Base-by-base conservation (phyloP, 2,329 filamentous ascomycete species). In the Fusarium coffeatum region DNA sequence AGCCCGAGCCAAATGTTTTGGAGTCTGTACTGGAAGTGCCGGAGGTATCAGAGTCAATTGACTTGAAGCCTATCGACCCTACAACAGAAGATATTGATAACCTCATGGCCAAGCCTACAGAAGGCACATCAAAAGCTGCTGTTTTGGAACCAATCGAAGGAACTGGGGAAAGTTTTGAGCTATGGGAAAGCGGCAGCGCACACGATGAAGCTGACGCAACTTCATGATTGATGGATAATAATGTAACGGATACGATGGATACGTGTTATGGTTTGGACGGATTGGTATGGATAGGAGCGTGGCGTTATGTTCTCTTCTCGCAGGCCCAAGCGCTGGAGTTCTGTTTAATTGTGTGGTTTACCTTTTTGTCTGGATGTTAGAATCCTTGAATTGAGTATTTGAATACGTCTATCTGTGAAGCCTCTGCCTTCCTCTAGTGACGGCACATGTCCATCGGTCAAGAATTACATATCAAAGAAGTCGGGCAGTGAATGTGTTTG, bases 101-200 rank as follows among this genome's bases (percentile, higher is more conserved):
- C 27, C 77, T 84, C 55, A 82, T 82, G 74, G 67, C 71, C 56
- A 80, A 79, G 71, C 76, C 72, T 18, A 75, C 79, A 20, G 77
- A 80, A 32, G 74, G 78, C 2, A 79, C 81, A 8, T 78, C 80
- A 27, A 80, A 82, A 54, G 85, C 85, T 4, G 82, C 84, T 3
- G 74, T 86, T 4, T 78, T 90, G 16, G 78, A 86, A 57, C 85
- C 87, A 1, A 82, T 90, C 8, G 87, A 90, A 55, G 88, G 86
- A 48, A 86, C 87, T 0, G 87, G 85, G 42, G 87, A 89, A 72
- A 84, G 80, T 76, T 88, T 92, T 73, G 89, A 91, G 72, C 83
- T 93, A 18, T 92, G 90, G 90, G 90, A 92, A 78, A 92, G 89
- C 75, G 86, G 84, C 27, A 92, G 89, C 77, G 85, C 86, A 27